phyloP scores from a whole-genome alignment of 225 moss, liverwort and hornwort genomes.

The Marchantia polymorpha region DNA sequence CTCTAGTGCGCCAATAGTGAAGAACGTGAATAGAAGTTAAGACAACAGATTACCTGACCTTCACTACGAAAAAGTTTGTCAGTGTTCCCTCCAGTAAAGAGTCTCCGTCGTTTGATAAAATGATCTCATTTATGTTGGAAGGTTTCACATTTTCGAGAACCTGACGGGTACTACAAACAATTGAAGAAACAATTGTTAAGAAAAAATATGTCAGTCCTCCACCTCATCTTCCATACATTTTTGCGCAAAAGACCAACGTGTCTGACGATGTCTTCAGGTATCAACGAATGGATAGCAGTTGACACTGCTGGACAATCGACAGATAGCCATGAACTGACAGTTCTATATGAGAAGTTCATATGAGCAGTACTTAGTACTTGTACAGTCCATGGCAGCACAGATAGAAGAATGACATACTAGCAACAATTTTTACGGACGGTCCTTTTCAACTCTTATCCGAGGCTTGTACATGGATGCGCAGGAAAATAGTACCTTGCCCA shows the following conservation, averaged over 20 bases:
- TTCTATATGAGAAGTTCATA: too few relatives aligned
- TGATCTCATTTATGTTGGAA: slow-evolving; percentile 48
- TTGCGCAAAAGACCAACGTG: background rate
- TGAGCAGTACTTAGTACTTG: too few relatives aligned
- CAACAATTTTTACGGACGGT: background rate
- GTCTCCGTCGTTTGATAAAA: slow-evolving; percentile 75
- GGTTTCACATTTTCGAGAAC: slow-evolving; percentile 59
- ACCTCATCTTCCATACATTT: background rate
- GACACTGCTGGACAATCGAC: too few relatives aligned
- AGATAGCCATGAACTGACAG: too few relatives aligned
- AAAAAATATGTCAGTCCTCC: background rate
- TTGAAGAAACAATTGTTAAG: background rate
- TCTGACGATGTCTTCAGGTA: too few relatives aligned
- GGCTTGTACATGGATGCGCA: background rate
- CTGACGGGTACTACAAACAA: slow-evolving; percentile 40
- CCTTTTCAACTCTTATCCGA: background rate
- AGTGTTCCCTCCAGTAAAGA: slow-evolving; percentile 65
- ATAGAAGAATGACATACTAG: too few relatives aligned
- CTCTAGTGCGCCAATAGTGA: too few relatives aligned
- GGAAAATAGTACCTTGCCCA: slow-evolving; percentile 53
- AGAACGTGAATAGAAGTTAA: background rate
- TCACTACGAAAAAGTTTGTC: slow-evolving; percentile 82
- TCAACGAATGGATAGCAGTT: too few relatives aligned
- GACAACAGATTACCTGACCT: slow-evolving; percentile 16
- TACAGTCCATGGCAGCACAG: too few relatives aligned